These are phyloP conservation scores for Leishmania amazonensis DNA, from an alignment of 208 protist genomes.

Conservation along the genomic window DNA sequence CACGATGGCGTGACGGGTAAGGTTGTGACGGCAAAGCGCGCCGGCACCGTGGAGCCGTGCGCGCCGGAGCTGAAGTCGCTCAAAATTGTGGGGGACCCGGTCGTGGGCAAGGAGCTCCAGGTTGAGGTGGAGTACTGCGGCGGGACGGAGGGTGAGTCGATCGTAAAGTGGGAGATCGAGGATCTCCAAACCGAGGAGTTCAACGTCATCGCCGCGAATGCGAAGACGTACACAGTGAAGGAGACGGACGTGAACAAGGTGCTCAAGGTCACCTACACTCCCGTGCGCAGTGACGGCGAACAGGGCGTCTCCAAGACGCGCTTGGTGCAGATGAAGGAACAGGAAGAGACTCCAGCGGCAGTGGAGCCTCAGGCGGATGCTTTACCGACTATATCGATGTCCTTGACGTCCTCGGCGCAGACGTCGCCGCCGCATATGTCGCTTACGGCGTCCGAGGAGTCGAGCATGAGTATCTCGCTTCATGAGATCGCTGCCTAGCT, in stretches of 20 bases:
- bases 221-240: slow-evolving; percentile 61
- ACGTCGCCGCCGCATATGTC: too few relatives aligned
- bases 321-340: slow-evolving; percentile 49
- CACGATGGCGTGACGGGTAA: slow-evolving; percentile 74
- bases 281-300: slow-evolving; percentile 77
- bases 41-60: slow-evolving; percentile 50
- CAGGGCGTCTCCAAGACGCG: slow-evolving; percentile 68
- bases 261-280: slow-evolving; percentile 85
- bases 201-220: slow-evolving; percentile 48
- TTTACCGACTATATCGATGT: not conserved
- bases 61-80: slow-evolving; percentile 66
- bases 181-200: slow-evolving; percentile 65
- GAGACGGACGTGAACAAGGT: slow-evolving; percentile 72
- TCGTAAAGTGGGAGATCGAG: slow-evolving; percentile 74
- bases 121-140: slow-evolving; percentile 80
- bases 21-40: slow-evolving; percentile 50
- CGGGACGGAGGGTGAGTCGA: slow-evolving; percentile 66
- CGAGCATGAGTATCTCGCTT: not conserved
- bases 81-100: slow-evolving; percentile 68
- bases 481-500: slow-evolving; percentile 4
- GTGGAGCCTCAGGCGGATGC: slow-evolving; percentile 18
- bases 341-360: not conserved
- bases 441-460: not conserved
- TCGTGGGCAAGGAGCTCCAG: slow-evolving; percentile 58
- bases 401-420: not conserved